Base-by-base conservation (phyloP, 73 alveolate species). In the Paramecium primaurelia region DNA sequence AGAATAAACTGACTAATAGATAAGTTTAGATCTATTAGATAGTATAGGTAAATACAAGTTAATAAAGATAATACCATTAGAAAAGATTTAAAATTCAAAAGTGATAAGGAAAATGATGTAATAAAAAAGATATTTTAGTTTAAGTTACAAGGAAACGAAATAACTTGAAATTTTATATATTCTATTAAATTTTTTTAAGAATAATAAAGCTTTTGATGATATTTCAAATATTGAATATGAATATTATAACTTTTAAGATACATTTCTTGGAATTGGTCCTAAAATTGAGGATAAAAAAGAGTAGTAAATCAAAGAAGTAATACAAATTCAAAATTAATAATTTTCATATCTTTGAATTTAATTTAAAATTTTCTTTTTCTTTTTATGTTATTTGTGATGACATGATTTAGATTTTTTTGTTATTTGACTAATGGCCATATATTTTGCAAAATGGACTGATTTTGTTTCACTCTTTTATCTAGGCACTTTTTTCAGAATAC, bases 71-170 rank as follows among this genome's bases (percentile, higher is more conserved):
- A 22, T 22, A 22, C 0, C 25, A 22, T 22, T 22, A 22, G 25
- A 22, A 22, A 22, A 40, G 94, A 71, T 89, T 71, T 71, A 83
- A 71, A 71, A 14, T 89, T 28, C 42, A 88, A 89, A 88, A 89
- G 25, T 88, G 71, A 26, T 77, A 89, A 71, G 80, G 59, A 9
- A 71, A 89, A 42, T 10, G 18, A 34, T n/a, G 18, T 28, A 89
- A 89, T 40, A 92, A 45, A 71, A 49, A 83, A 44, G 77, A 71
- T 22, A 83, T 51, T 11, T 71, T 32, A 87, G 88, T 28, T 28
- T 14, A 28, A 32, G 51, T 18, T 32, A 3, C 20, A 64, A 28
- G 11, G 84, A 64, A 64, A 34, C 32, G 2, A 64, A 28, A 64
- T n/a, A 64, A 64, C 12, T 14, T 32, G 84, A 20, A 32, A 26